Evolutionary conservation across 768 basidiomycete species (phyloP).

Genomic region (Cyathus striatus): DNA sequence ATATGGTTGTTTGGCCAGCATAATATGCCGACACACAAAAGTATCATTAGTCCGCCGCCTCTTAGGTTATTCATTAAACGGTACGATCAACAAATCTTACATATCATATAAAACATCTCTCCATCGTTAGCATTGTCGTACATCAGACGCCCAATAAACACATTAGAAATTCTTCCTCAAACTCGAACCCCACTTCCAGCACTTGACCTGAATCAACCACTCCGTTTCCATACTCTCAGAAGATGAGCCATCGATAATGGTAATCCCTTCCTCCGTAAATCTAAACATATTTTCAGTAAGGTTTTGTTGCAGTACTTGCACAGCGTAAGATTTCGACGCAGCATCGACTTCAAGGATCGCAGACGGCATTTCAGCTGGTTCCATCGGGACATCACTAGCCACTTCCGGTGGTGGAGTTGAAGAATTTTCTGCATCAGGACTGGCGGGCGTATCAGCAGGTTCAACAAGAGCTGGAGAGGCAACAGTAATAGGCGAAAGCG

Average conservation of each 20-base stretch:
- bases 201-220: conserved; percentile 35
- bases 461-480: no score
- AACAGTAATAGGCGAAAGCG: no score
- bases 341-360: conserved; percentile 1
- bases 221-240: conserved; percentile 23
- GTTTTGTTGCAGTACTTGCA: conserved; percentile 32
- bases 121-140: no score
- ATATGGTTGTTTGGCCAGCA: no score
- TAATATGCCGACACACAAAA: no score
- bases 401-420: background rate
- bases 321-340: conserved; percentile 14
- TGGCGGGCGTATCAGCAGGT: no score
- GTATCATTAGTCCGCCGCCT: no score
- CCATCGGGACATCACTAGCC: background rate
- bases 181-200: conserved; percentile 33
- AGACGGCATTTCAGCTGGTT: background rate
- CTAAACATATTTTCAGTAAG: conserved; percentile 29
- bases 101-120: no score
- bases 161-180: background rate
- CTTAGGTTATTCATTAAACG: no score
- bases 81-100: no score
- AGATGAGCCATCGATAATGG: conserved; percentile 22
- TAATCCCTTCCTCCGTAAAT: conserved; percentile 32
- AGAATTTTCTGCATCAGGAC: no score
- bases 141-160: background rate